Evolutionary conservation across 1,139 yeast genomes (phyloP).

Genomic region (Scheffersomyces titani): DNA sequence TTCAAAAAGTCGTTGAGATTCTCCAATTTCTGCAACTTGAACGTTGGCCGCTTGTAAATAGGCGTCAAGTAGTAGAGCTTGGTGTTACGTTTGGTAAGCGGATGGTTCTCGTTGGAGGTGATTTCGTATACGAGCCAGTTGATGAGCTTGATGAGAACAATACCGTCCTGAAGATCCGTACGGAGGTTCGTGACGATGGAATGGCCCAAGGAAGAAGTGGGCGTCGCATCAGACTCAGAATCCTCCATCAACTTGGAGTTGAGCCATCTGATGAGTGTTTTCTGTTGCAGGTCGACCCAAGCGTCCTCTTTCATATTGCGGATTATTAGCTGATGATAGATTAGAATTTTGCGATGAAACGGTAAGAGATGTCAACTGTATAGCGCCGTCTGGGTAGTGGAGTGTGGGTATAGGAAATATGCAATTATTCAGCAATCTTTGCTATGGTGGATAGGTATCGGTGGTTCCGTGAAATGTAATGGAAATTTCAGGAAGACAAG

Average conservation of each 20-base stretch:
- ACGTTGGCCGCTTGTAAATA: conserved; percentile 46
- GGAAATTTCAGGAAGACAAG: not conserved
- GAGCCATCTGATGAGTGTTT: conserved; percentile 51
- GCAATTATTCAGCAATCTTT: not conserved
- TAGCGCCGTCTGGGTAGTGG: not conserved
- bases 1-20: conserved; percentile 59
- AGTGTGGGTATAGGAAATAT: not conserved
- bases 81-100: conserved; percentile 9
- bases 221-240: conserved; percentile 36
- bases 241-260: conserved; percentile 31
- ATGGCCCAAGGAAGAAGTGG: conserved; percentile 18
- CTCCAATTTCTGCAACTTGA: conserved; percentile 62
- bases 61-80: conserved; percentile 34
- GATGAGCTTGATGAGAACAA: conserved; percentile 37
- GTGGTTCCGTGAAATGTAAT: not conserved
- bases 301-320: not conserved
- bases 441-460: not conserved
- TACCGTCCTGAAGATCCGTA: conserved; percentile 40
- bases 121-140: conserved; percentile 30
- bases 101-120: conserved; percentile 14
- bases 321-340: not conserved
- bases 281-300: conserved; percentile 48
- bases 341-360: not conserved
- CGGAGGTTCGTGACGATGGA: conserved; percentile 25
- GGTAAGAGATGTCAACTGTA: not conserved